A percentile compares a stretch with the other conserved stretches of the same genome.
phyloP scores from a whole-genome alignment of 2,329 filamentous ascomycete genomes.

The Diplodia scrobiculata region DNA sequence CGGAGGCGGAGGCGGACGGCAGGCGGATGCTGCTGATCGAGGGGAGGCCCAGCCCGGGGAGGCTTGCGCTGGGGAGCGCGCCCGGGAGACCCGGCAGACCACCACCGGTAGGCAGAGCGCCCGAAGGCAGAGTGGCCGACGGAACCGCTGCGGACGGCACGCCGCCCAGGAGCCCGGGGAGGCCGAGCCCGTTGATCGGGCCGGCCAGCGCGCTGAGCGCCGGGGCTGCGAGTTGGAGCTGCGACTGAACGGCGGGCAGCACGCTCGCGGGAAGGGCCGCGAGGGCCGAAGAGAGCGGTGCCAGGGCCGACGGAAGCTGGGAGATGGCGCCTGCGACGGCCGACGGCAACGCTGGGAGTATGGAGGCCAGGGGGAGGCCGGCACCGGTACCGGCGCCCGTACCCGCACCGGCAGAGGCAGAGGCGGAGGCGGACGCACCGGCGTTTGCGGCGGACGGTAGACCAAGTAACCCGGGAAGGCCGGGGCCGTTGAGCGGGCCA shows the following conservation, averaged over 20 bases:
- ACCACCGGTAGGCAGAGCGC: neutral
- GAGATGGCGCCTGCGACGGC: neutral
- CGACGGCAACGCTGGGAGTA: neutral
- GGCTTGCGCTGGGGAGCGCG: no score
- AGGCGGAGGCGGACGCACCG: no score
- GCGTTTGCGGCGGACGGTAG: neutral
- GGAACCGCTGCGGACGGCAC: no score
- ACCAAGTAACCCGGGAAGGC: neutral
- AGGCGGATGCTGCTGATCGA: neutral
- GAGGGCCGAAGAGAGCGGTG: neutral
- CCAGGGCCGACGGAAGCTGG: neutral
- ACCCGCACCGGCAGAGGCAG: neutral
- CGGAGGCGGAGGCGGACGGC: neutral
- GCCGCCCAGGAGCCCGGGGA: neutral
- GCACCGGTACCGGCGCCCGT: no score
- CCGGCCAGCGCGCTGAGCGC: neutral
- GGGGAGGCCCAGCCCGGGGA: no score
- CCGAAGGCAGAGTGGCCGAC: neutral
- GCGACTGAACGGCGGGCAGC: neutral
- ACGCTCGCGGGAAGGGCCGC: neutral
- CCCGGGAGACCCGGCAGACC: neutral
- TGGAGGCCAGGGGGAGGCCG: neutral
- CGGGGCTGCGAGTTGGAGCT: neutral
- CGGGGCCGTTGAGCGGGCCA: neutral
- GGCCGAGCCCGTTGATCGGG: neutral